Evolutionary conservation across 257 asterid genomes (phyloP).

Genomic region (Dorcoceras hygrometricum): DNA sequence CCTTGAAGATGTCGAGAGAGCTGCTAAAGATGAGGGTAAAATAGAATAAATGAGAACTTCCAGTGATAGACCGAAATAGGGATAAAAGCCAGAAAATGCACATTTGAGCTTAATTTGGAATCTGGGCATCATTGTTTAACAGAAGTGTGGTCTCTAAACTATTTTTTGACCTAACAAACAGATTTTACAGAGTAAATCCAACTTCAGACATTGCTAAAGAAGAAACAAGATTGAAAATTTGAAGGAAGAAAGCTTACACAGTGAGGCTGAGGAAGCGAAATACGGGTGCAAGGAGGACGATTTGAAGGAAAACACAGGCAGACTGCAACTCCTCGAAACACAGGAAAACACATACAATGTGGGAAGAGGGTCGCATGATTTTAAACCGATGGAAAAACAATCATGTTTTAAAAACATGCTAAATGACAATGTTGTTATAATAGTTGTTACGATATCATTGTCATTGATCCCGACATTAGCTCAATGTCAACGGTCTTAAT

Average conservation of each 20-base stretch:
- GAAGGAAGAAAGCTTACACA: conserved; percentile 36
- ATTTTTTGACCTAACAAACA: conserved; percentile 38
- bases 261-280: conserved; percentile 34
- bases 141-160: conserved; percentile 19
- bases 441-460: too few species aligned
- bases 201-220: conserved; percentile 11
- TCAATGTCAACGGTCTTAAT: too few species aligned
- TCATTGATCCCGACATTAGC: too few species aligned
- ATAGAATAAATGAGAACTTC: background rate
- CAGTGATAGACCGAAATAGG: conserved; percentile 8
- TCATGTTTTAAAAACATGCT: too few species aligned
- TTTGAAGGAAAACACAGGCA: conserved; percentile 39
- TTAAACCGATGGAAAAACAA: too few species aligned
- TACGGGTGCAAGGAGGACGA: conserved; percentile 29
- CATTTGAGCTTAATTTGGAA: conserved; percentile 42
- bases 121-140: conserved; percentile 28
- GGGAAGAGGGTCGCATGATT: too few species aligned
- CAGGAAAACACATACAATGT: too few species aligned
- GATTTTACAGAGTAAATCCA: background rate
- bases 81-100: conserved; percentile 19
- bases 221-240: background rate
- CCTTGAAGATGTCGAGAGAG: conserved; percentile 35
- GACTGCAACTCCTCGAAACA: conserved; percentile 59
- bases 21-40: conserved; percentile 13
- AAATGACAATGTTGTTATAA: too few species aligned